Evolutionary conservation across 371 early-diverging fungal genomes (phyloP).

Genomic region (Mucor sp.): DNA sequence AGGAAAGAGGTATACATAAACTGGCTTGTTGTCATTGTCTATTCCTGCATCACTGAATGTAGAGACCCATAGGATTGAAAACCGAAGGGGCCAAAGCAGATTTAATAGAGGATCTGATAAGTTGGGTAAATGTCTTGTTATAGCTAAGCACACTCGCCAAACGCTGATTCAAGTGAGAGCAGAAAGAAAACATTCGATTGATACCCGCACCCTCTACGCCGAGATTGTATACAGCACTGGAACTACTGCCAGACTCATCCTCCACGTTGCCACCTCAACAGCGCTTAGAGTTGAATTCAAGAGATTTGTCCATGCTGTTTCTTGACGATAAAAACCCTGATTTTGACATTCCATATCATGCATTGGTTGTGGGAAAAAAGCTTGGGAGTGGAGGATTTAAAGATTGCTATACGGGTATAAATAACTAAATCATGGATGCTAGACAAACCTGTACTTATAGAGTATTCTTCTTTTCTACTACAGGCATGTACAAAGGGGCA

Average conservation of each 20-base stretch:
- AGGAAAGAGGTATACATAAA: slow-evolving; percentile 59
- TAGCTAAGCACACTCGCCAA: too few relatives aligned
- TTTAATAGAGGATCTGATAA: slow-evolving; percentile 61
- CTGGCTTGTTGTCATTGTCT: not conserved
- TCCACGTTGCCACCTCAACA: slow-evolving; percentile 27
- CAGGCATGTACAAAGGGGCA: slow-evolving; percentile 56
- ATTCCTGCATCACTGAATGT: not conserved
- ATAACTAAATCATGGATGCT: not conserved
- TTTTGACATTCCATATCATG: slow-evolving; percentile 65
- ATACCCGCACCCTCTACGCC: slow-evolving; percentile 75
- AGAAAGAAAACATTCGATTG: slow-evolving; percentile 67
- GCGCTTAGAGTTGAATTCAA: slow-evolving; percentile 48
- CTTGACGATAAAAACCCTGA: slow-evolving; percentile 41
- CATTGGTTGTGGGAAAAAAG: slow-evolving; percentile 61
- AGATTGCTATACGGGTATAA: slow-evolving; percentile 71
- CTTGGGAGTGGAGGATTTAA: slow-evolving; percentile 83
- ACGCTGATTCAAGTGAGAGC: not conserved
- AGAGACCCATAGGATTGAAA: slow-evolving; percentile 58
- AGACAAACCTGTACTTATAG: not conserved
- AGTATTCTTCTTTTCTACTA: not conserved
- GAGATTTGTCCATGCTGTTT: slow-evolving; percentile 57
- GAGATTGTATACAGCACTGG: slow-evolving; percentile 54
- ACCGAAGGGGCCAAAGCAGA: slow-evolving; percentile 66
- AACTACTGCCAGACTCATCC: slow-evolving; percentile 39
- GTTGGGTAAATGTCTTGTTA: slow-evolving; percentile 47